A percentile compares a stretch with the other conserved stretches of the same genome.
Evolutionary conservation across 129 eudicot species (phyloP).

Genomic region (Artemisia annua): DNA sequence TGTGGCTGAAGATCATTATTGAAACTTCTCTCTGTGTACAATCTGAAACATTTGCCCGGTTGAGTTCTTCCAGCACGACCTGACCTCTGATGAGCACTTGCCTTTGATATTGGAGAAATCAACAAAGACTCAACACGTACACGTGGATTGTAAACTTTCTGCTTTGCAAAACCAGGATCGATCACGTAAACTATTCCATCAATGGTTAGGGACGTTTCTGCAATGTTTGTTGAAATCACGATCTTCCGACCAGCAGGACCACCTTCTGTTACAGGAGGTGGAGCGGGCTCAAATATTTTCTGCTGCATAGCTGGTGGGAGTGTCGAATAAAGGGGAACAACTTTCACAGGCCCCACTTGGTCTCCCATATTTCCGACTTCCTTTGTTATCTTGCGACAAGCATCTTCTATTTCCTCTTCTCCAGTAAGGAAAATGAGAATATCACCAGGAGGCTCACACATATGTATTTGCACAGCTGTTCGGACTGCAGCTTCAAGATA

Average conservation of each 20-base stretch:
- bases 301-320: constrained; percentile 99
- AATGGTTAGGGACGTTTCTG: constrained; percentile 91
- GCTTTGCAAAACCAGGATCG: constrained; percentile 92
- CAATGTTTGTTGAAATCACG: constrained; percentile 94
- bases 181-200: constrained; percentile 98
- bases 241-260: constrained; percentile 97
- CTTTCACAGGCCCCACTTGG: constrained; percentile 82
- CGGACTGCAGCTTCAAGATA: constrained; percentile 94
- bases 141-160: constrained; percentile 93
- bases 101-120: constrained; percentile 96
- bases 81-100: constrained; percentile 96
- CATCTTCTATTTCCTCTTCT: constrained; percentile 98
- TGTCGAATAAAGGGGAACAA: constrained; percentile 85
- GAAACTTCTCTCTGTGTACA: constrained; percentile 92
- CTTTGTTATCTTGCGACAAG: constrained; percentile 73
- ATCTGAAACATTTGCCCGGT: constrained; percentile 94
- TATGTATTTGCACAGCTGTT: constrained; percentile 77
- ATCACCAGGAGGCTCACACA: constrained; percentile 87
- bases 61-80: constrained; percentile 99
- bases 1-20: constrained; percentile 81
- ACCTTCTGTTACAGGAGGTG: constrained; percentile 69
- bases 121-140: constrained; percentile 87
- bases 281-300: constrained; percentile 96
- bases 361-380: constrained; percentile 83
- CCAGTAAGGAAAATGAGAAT: constrained; percentile 94